Evolutionary conservation across 768 basidiomycete genomes (phyloP), one percentile per base, ranked within the genome.

Genomic region (Russula sp.): DNA sequence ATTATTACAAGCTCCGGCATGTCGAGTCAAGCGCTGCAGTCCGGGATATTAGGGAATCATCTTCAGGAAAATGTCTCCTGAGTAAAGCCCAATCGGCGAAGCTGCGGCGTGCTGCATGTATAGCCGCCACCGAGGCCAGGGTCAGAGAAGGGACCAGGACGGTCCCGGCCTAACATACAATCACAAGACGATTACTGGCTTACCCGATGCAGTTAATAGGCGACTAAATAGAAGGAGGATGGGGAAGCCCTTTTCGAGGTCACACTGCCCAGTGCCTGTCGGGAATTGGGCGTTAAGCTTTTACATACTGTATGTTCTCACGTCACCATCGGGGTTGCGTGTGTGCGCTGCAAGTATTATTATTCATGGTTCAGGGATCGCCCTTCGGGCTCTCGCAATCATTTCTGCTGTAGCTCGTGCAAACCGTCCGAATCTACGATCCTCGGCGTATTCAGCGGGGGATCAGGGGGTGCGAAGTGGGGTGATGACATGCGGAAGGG

Each of bases 31-130:
- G 44, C 20, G 57, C 31, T 59, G 63, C 40, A 51, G 63, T 37
- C 53, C 63, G 63, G 53, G 59, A 32, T 64, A 60, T 48, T 55
- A 50, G 63, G 62, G 63, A 64, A 64, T 56, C 53, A 60, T 60
- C 58, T n/a, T 56, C 54, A 64, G 63, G 54, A 64, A 61, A 61
- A 48, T 42, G 18, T 32, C 42, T 27, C 63, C 22, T 34, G 45
- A 52, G 2, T 5, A 40, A 52, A 55, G 51, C 16, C 39, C 39
- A 64, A 60, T 64, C 63, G 63, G 63, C 63, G 54, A 56, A 47
- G 63, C 18, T 56, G 59, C 63, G 63, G 63, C 59, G 22, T 55
- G 49, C 18, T 44, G 53, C 22, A 49, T 44, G 14, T 51, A 16
- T 42, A 52, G 20, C 59, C 59, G 44, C 62, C 63, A 60, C 37